phyloP scores from a whole-genome alignment of 305 asterid genomes.

The Rubia peregrina region DNA sequence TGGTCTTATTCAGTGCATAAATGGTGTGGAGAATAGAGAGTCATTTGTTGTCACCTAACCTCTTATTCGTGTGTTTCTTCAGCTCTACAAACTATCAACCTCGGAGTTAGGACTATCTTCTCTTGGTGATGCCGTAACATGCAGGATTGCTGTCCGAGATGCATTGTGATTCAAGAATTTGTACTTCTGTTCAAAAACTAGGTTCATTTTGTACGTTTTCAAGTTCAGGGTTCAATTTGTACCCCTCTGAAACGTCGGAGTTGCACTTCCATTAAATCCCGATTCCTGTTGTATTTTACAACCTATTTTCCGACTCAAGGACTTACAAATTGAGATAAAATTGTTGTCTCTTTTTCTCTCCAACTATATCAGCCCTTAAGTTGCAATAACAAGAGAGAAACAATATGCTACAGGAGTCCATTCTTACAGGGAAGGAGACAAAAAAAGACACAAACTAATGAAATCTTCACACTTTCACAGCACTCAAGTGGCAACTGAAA shows the following conservation, averaged over 20 bases:
- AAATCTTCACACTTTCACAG: background rate
- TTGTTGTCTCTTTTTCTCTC: no score
- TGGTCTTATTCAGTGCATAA: no score
- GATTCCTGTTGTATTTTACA: background rate
- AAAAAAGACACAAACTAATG: background rate
- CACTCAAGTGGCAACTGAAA: background rate
- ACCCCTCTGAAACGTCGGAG: background rate
- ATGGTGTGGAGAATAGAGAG: no score
- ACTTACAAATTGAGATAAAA: background rate
- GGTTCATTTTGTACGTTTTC: background rate
- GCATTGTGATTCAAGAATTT: constrained; percentile 41
- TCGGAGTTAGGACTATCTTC: constrained; percentile 72
- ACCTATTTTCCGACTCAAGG: background rate
- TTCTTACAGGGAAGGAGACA: background rate
- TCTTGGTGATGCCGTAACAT: constrained; percentile 62
- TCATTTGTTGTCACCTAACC: constrained; percentile 4
- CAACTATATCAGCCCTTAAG: background rate
- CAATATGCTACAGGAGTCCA: background rate
- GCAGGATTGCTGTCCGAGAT: constrained; percentile 87
- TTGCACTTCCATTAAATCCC: background rate
- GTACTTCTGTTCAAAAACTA: background rate
- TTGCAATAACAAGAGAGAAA: background rate
- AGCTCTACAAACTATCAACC: constrained; percentile 76
- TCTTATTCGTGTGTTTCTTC: constrained; percentile 12
- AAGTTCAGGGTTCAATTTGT: background rate